Percentiles rank a stretch among this genome's conserved stretches.
Evolutionary conservation across 2,329 filamentous ascomycete genomes (phyloP).

Genomic region (Stromatinia cepivora): DNA sequence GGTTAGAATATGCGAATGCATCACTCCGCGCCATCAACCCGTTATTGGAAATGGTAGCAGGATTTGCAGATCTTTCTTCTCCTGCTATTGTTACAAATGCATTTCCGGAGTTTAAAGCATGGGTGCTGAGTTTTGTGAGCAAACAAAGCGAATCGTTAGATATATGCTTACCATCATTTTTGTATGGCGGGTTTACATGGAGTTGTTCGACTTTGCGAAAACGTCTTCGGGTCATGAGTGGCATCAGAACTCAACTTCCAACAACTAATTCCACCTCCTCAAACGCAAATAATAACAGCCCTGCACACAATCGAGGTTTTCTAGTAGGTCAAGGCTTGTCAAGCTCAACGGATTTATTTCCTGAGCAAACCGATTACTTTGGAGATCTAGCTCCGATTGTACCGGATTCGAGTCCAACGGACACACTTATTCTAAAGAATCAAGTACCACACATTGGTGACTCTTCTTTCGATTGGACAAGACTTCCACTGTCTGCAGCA

Average conservation of each 20-base stretch:
- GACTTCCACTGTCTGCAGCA: conserved; percentile 61
- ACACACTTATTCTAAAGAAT: background rate
- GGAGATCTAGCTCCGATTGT: conserved; percentile 27
- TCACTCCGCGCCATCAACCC: conserved; percentile 54
- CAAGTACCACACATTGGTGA: conserved; percentile 24
- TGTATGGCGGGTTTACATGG: conserved; percentile 68
- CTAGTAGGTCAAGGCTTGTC: background rate
- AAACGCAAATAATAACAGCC: background rate
- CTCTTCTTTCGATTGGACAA: conserved; percentile 77
- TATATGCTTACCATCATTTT: conserved; percentile 54
- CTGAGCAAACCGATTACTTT: conserved; percentile 36
- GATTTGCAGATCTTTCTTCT: conserved; percentile 34
- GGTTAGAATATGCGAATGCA: conserved; percentile 67
- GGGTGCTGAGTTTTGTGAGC: conserved; percentile 60
- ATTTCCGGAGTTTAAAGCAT: conserved; percentile 66
- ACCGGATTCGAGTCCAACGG: background rate
- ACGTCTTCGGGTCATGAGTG: conserved; percentile 68
- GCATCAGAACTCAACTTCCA: conserved; percentile 42
- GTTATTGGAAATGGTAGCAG: conserved; percentile 37
- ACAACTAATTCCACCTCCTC: background rate
- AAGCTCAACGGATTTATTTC: background rate
- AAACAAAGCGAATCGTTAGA: conserved; percentile 54
- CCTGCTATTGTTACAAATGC: conserved; percentile 46
- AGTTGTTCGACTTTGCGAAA: conserved; percentile 67
- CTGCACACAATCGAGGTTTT: background rate